These are phyloP conservation scores for Edaphochlamys debaryana DNA, from an alignment of 139 green algal species.

Conservation along the genomic window DNA sequence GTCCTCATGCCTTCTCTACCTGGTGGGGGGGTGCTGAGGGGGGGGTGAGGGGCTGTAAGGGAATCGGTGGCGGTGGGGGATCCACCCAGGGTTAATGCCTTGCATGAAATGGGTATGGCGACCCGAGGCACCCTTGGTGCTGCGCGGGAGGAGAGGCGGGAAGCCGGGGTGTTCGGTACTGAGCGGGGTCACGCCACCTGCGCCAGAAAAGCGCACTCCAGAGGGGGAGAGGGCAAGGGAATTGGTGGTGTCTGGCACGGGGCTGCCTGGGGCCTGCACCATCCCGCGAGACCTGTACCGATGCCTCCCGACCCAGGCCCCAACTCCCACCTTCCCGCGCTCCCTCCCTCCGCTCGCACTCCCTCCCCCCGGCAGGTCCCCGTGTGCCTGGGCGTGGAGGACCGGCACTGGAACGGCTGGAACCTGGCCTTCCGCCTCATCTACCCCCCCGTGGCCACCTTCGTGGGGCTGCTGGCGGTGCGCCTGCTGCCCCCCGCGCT, in stretches of 20 bases:
- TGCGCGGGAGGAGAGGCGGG: too few relatives aligned
- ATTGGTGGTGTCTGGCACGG: too few relatives aligned
- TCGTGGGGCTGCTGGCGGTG: constrained; percentile 21
- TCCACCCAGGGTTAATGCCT: too few relatives aligned
- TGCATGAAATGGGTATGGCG: too few relatives aligned
- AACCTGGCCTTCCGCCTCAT: constrained; percentile 40
- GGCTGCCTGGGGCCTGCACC: background rate
- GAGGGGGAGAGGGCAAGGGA: background rate
- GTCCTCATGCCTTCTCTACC: constrained; percentile 24
- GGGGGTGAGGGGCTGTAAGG: background rate
- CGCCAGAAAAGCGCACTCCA: background rate
- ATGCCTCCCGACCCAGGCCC: too few relatives aligned
- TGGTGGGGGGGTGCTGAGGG: background rate
- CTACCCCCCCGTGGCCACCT: constrained; percentile 15
- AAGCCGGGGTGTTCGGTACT: too few relatives aligned
- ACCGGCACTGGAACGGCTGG: constrained; percentile 11
- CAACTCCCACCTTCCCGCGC: background rate
- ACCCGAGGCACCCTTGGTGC: too few relatives aligned
- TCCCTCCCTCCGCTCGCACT: background rate
- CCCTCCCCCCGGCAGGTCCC: background rate
- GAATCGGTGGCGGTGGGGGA: too few relatives aligned
- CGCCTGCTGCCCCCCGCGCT: constrained; percentile 16
- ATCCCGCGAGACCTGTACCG: too few relatives aligned
- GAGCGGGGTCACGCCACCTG: too few relatives aligned
- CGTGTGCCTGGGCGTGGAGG: constrained; percentile 18